Base-by-base conservation (phyloP, 345 rosid genomes). In the Hevea brasiliensis region DNA sequence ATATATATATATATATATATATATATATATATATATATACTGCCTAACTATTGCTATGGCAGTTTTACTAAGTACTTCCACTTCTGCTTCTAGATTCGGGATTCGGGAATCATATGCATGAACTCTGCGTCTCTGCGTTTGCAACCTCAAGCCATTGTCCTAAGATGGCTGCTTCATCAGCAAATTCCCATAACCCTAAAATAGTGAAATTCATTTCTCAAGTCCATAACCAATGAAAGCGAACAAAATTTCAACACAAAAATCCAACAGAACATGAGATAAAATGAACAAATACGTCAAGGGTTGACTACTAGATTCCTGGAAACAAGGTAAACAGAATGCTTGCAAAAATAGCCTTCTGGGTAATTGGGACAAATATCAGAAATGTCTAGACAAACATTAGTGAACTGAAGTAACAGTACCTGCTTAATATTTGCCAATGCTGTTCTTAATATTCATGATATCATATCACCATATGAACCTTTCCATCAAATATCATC, bases 401-500 rank as follows among this genome's bases (percentile, higher is more conserved):
- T 61, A 42, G 35, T 44, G 29, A 47, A 24, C 40, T 41, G 37
- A 51, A 57, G 45, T n/a, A 71, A 69, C 37, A 15, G 24, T 61
- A 79, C 70, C 71, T 75, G 37, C 45, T 10, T n/a, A 8, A 9
- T 57, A 8, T 80, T 40, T 55, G 68, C 71, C 44, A 50, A 15
- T 51, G 59, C 26, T 10, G 65, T 54, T 45, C 61, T 53, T 65
- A 11, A 63, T 61, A 55, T 60, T 83, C 80, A 81, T 71, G 85
- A 85, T 62, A 90, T 89, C 79, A 85, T 62, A 90, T 89, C 79
- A 79, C 78, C 82, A 95, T 88, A 62, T 84, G 93, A 84, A 91
- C 96, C 70, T 68, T 83, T 15, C 85, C 98, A 20, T 85, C 92
- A 47, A 84, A 89, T 66, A 95, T 87, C 98, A 92, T 92, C 84